A percentile compares a stretch with the other conserved stretches of the same genome.
Evolutionary conservation across 208 protist genomes (phyloP).

Genomic region (Porcisia deanei): DNA sequence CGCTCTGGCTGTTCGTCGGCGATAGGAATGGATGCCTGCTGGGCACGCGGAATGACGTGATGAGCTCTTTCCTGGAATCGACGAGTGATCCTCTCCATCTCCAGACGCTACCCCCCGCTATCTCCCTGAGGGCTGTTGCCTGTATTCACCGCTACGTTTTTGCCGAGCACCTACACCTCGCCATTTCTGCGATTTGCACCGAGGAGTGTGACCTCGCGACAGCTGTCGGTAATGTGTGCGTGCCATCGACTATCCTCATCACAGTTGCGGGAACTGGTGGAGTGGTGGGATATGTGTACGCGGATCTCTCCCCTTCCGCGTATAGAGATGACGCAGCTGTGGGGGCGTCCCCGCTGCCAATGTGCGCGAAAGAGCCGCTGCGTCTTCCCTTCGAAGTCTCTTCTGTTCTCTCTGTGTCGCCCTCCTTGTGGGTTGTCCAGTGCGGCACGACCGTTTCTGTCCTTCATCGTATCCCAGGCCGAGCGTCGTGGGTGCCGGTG

Average conservation of each 20-base stretch:
- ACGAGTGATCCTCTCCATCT: background rate
- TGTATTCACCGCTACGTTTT: slow-evolving; percentile 22
- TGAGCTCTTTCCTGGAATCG: background rate
- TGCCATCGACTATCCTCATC: slow-evolving; percentile 2
- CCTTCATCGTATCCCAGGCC: slow-evolving; percentile 19
- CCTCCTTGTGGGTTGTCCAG: slow-evolving; percentile 37
- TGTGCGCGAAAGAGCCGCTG: slow-evolving; percentile 25
- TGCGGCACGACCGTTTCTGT: slow-evolving; percentile 58
- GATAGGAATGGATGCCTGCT: slow-evolving; percentile 21
- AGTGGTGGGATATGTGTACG: slow-evolving; percentile 14
- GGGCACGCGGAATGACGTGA: background rate
- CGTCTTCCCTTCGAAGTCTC: slow-evolving; percentile 57
- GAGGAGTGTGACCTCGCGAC: background rate
- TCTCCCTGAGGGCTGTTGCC: slow-evolving; percentile 5
- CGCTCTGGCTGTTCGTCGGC: slow-evolving; percentile 23
- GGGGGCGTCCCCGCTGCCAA: background rate
- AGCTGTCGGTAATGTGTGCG: background rate
- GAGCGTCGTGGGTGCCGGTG: slow-evolving; percentile 41
- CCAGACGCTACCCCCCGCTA: background rate
- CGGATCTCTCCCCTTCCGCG: background rate
- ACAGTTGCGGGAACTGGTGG: slow-evolving; percentile 23
- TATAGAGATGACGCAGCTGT: background rate
- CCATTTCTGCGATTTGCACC: slow-evolving; percentile 18
- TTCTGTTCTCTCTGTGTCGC: slow-evolving; percentile 37
- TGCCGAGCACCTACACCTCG: slow-evolving; percentile 21